phyloP scores from a whole-genome alignment of 495 filamentous ascomycete species.

The Zalerion maritima region DNA sequence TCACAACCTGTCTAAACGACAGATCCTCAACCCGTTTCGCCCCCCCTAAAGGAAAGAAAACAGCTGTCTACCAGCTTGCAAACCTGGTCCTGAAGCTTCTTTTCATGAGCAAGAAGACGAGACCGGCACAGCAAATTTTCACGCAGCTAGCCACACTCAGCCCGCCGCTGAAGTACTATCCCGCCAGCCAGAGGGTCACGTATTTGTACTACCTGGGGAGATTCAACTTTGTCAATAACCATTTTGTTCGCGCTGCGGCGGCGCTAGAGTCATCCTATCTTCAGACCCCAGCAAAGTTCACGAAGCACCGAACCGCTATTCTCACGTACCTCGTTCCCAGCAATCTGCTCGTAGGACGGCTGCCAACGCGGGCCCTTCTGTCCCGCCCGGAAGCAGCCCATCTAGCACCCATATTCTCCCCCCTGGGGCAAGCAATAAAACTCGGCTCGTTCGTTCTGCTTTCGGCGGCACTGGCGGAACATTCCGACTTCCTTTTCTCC shows the following conservation, averaged over 20 bases:
- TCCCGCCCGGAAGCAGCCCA: slow-evolving; percentile 55
- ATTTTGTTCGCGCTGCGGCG: slow-evolving; percentile 60
- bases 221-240: slow-evolving; percentile 67
- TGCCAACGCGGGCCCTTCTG: slow-evolving; percentile 54
- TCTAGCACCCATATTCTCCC: slow-evolving; percentile 57
- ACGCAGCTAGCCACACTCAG: slow-evolving; percentile 74
- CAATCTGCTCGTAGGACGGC: slow-evolving; percentile 74
- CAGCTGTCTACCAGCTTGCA: slow-evolving; percentile 78
- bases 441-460: slow-evolving; percentile 70
- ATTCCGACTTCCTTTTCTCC: slow-evolving; percentile 57
- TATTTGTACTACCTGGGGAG: slow-evolving; percentile 92
- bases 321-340: slow-evolving; percentile 72
- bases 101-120: slow-evolving; percentile 53
- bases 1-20: slow-evolving; percentile 81
- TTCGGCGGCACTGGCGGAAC: slow-evolving; percentile 41
- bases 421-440: slow-evolving; percentile 57
- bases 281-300: slow-evolving; percentile 52
- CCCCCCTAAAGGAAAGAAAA: slow-evolving; percentile 65
- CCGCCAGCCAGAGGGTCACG: slow-evolving; percentile 76
- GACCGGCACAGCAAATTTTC: slow-evolving; percentile 70
- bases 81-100: slow-evolving; percentile 83
- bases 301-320: slow-evolving; percentile 61
- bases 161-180: slow-evolving; percentile 62
- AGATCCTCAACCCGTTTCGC: slow-evolving; percentile 44
- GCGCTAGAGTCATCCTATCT: slow-evolving; percentile 67